These are phyloP conservation scores for Euphorbia lathyris DNA, from an alignment of 345 rosid genomes.

Conservation along the genomic window DNA sequence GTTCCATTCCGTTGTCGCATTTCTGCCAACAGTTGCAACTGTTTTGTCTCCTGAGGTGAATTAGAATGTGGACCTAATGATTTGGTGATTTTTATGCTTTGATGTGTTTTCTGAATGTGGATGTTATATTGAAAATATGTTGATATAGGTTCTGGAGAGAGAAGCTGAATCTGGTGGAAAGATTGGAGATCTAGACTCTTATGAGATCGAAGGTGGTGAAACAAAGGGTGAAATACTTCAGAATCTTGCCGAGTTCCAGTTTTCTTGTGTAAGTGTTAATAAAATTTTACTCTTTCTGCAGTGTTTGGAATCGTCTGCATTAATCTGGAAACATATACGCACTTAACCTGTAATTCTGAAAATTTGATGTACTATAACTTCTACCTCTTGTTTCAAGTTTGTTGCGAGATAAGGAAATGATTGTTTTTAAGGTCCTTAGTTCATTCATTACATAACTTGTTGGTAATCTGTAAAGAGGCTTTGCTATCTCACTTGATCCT, in stretches of 20 bases:
- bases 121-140: constrained; percentile 7
- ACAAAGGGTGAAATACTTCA: constrained; percentile 91
- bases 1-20: constrained; percentile 75
- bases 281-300: not conserved
- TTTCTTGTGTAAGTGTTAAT: constrained; percentile 79
- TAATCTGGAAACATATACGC: not conserved
- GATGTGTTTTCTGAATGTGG: constrained; percentile 12
- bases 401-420: not conserved
- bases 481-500: not conserved
- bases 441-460: not conserved
- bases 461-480: not conserved
- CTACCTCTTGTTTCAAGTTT: not conserved
- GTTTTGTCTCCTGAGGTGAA: constrained; percentile 82
- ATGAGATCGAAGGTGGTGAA: constrained; percentile 96
- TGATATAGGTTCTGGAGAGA: constrained; percentile 68
- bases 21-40: constrained; percentile 76
- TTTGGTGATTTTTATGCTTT: not conserved
- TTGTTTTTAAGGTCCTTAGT: not conserved
- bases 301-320: not conserved
- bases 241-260: constrained; percentile 91
- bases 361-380: not conserved
- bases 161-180: constrained; percentile 84
- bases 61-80: constrained; percentile 16
- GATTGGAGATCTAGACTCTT: constrained; percentile 87
- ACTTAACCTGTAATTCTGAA: not conserved